Base-by-base conservation (phyloP, 805 yeast genomes). In the Henningerozyma blattae region DNA sequence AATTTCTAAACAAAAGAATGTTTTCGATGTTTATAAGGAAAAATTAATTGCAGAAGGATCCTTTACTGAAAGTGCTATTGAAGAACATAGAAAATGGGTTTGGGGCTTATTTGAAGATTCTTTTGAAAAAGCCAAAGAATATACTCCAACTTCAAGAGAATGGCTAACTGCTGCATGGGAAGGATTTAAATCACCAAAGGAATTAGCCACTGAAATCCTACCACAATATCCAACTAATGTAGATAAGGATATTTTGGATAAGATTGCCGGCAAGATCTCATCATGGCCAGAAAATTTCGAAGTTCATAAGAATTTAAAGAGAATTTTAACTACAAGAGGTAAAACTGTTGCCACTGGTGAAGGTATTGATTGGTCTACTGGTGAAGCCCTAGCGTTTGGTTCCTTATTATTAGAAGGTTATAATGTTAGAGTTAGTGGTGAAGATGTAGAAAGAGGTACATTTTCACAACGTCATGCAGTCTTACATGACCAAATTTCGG, bases 361-460 rank as follows among this genome's bases (percentile, higher is more conserved):
- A 62, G 93, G 89, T 54, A 85, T 91, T 45, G 99, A 91, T 63
- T 91, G 97, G 98, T 80, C 98, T 31, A 91, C 99, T 38, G 99
- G 95, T 74, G 99, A 91, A 68, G 97, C 97, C 31, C 75, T 91
- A 50, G 98, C 98, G 15, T 89, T 79, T 52, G 99, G 97, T 55
- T 75, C 96, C 33, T 70, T 91, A 47, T 79, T 78, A 35, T 59
- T 77, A 53, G 99, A 91, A 65, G 98, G 98, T 44, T 81, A 79
- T 66, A 94, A 89, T 52, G 93, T 91, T 40, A 83, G 99, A 70
- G 81, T 91, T 33, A 83, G 95, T 31, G 99, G 99, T 60, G 97
- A 91, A 70, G 99, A 91, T 74, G 97, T 91, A 46, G 98, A 91
- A 73, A 86, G 99, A 76, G 99, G 99, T 70, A 91, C 99, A 27